phyloP scores from a whole-genome alignment of 1,284 basidiomycete species.

The Pyrrhoderma lamaoense region DNA sequence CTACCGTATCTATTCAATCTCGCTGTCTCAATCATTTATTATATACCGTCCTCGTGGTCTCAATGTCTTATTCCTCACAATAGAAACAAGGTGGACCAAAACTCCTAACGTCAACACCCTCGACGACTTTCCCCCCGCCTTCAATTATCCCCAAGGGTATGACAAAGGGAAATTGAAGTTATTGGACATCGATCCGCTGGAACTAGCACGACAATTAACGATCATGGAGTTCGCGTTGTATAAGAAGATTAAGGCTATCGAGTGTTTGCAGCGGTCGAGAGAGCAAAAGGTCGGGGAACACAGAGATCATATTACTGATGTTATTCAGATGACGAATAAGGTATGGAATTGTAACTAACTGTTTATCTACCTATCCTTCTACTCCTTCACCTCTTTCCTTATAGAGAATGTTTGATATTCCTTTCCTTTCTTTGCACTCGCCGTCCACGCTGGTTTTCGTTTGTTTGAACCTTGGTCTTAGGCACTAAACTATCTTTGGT shows the following conservation, averaged over 20 bases:
- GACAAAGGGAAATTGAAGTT: slow-evolving; percentile 70
- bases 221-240: slow-evolving; percentile 88
- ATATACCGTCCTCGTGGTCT: too few relatives aligned
- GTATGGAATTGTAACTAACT: slow-evolving; percentile 33
- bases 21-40: not conserved
- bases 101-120: slow-evolving; percentile 14
- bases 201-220: slow-evolving; percentile 91
- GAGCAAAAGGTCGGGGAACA: slow-evolving; percentile 63
- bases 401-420: too few relatives aligned
- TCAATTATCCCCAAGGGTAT: slow-evolving; percentile 66
- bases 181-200: slow-evolving; percentile 84
- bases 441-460: too few relatives aligned
- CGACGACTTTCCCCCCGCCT: slow-evolving; percentile 41
- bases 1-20: too few relatives aligned
- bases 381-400: not conserved
- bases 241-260: slow-evolving; percentile 83
- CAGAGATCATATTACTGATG: slow-evolving; percentile 78
- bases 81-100: slow-evolving; percentile 17
- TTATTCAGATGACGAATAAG: slow-evolving; percentile 90
- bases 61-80: not conserved
- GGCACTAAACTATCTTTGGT: not conserved
- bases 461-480: not conserved
- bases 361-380: slow-evolving; percentile 11
- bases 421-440: too few relatives aligned
- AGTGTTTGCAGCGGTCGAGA: slow-evolving; percentile 79